Base-by-base conservation (phyloP, 2,329 filamentous ascomycete species). In the Pseudocercospora crystallina region DNA sequence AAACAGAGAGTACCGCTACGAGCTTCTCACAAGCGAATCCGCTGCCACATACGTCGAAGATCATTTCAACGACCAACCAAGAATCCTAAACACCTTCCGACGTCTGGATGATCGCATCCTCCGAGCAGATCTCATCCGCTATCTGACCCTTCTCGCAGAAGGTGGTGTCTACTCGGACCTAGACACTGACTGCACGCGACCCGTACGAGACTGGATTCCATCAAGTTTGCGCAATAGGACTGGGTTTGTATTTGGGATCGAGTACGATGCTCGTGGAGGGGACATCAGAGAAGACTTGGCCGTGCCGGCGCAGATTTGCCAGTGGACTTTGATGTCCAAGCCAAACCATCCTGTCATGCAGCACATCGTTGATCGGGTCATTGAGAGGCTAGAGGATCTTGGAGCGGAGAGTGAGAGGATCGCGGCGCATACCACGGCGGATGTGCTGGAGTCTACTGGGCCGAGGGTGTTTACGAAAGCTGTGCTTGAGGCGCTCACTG, bases 131-230 rank as follows among this genome's bases (percentile, higher is more conserved):
- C 40, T 53, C 33, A 51, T 56, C 17, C 43, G 59, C 14, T 61
- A 61, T 32, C 32, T 61, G 33, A 43, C 49, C 8, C 41, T 61
- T 8, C 47, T 56, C 5, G 48, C 47, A 5, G 57, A 61, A 9
- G 57, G 59, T 29, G 59, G 59, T 30, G 46, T 54, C 2, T 61
- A 61, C 45, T 29, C 44, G n/a, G 59, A 61, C 32, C 52, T 60
- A n/a, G 59, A 61, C 43, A 56, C 53, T 10, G 51, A 49, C 11
- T 58, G 57, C 42, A 33, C 39, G 12, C 38, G 47, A 29, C 52
- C 54, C 8, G 53, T 58, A 15, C 42, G 54, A 17, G 40, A 50
- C 10, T 61, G 58, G 58, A 49, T 57, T 12, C 51, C 56, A 12
- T n/a, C 31, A 15, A 33, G 55, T 17, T 29, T 47, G 10, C 31